Percentiles rank a stretch among this genome's conserved stretches.
phyloP scores from a whole-genome alignment of 2,329 filamentous ascomycete species.

The Phaeosphaeria sp. region DNA sequence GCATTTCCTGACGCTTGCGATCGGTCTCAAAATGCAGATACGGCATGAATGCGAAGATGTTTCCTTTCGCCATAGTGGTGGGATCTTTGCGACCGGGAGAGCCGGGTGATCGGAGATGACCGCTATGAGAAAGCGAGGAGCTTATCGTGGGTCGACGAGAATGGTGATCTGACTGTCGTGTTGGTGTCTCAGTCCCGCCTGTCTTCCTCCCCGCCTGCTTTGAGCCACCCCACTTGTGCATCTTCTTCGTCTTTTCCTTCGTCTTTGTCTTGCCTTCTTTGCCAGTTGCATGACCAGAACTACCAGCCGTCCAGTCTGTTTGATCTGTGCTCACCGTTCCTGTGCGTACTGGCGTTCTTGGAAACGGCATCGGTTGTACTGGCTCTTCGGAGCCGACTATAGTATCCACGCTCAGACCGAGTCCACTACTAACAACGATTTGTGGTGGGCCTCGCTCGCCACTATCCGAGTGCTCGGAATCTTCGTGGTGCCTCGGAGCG shows the following conservation, averaged over 20 bases:
- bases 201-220: constrained; percentile 28
- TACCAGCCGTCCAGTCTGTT: constrained; percentile 38
- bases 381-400: constrained; percentile 27
- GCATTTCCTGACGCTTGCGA: constrained; percentile 62
- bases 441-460: constrained; percentile 36
- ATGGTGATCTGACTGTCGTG: constrained; percentile 28
- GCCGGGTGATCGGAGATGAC: constrained; percentile 42
- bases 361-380: constrained; percentile 15
- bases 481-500: constrained; percentile 36
- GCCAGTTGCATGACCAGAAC: constrained; percentile 22
- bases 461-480: constrained; percentile 44
- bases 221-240: constrained; percentile 36
- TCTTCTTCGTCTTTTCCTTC: constrained; percentile 42
- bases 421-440: constrained; percentile 33
- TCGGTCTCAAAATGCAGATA: constrained; percentile 71
- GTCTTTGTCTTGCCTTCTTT: constrained; percentile 36
- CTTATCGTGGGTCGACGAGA: constrained; percentile 26
- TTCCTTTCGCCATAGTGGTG: constrained; percentile 37
- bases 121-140: constrained; percentile 33
- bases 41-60: constrained; percentile 63
- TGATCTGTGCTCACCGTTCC: constrained; percentile 42
- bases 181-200: constrained; percentile 40
- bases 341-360: constrained; percentile 34
- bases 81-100: constrained; percentile 44
- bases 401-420: constrained; percentile 35